Base-by-base conservation (phyloP, 768 basidiomycete species). In the Pleurotus giganteus region DNA sequence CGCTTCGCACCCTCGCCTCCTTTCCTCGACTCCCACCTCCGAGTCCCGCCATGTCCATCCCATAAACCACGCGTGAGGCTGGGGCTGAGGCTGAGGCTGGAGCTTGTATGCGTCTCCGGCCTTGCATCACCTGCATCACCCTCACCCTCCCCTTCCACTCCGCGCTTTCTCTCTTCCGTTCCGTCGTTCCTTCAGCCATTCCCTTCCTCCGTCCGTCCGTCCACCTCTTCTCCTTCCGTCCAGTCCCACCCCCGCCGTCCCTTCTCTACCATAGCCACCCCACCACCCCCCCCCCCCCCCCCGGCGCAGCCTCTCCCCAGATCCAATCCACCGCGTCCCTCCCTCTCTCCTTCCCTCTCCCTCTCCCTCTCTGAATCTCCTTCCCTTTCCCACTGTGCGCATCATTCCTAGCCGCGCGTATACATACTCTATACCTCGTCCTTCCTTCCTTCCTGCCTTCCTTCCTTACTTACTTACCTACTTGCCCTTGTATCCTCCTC, bases 321-420 rank as follows among this genome's bases (percentile, higher is more conserved):
- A 17, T 44, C 23, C 15, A 11, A 44, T 15, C 42, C 23, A 43
- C 51, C 37, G 43, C 31, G 28, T 46, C 45, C 53, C 15, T 8
- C 23, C 53, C 34, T 54, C n/a, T 53, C 39, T 54, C 46, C 26
- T 31, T 47, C 4, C 57, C 50, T 23, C 23, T 34, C 19, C 26
- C 13, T 21, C 26, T 57, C 44, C 56, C 31, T 47, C 49, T 57
- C 47, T 45, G n/a, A n/a, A n/a, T n/a, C n/a, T n/a, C n/a, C n/a
- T n/a, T n/a, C n/a, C n/a, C 60, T 51, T 59, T 60, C 62, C 61
- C 56, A 31, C 21, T 4, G 21, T 15, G 47, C 27, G 24, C 42
- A 42, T 42, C 11, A 2, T 47, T 19, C 41, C 19, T 24, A 19
- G 29, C 28, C 60, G 15, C 5, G 32, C 8, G 7, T 34, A 44